These are phyloP conservation scores for Talaromyces thailandensis DNA, from an alignment of 495 filamentous ascomycete species.

Conservation along the genomic window DNA sequence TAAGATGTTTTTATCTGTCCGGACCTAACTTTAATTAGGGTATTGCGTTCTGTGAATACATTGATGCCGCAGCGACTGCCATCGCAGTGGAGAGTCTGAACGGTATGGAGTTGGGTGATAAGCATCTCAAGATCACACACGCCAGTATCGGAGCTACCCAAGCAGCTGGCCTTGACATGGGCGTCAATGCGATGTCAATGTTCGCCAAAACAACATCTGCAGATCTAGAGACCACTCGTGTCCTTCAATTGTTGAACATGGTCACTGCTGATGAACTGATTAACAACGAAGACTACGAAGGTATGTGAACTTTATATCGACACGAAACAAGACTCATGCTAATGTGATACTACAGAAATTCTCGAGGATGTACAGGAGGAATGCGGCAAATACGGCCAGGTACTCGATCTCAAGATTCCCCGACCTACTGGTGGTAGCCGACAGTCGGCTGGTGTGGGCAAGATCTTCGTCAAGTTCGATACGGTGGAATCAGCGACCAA, in stretches of 20 bases:
- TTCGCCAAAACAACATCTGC: conserved; percentile 84
- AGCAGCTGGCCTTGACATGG: conserved; percentile 82
- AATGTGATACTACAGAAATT: conserved; percentile 58
- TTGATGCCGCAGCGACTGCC: conserved; percentile 64
- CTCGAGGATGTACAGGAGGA: conserved; percentile 86
- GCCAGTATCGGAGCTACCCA: conserved; percentile 91
- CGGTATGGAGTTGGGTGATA: conserved; percentile 83
- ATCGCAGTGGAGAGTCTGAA: conserved; percentile 89
- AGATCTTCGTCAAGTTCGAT: conserved; percentile 95
- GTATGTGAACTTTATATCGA: conserved; percentile 42
- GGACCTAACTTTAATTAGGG: conserved; percentile 48
- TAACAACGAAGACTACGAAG: conserved; percentile 89
- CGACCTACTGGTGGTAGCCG: conserved; percentile 72
- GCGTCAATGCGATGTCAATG: conserved; percentile 98
- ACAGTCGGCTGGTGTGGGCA: conserved; percentile 83
- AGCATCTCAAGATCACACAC: conserved; percentile 72
- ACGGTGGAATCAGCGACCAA: conserved; percentile 67
- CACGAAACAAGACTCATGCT: not conserved
- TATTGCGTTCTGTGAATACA: conserved; percentile 94
- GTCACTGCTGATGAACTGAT: conserved; percentile 92
- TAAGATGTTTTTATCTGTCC: conserved; percentile 14
- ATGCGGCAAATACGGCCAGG: conserved; percentile 78
- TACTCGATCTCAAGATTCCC: conserved; percentile 84
- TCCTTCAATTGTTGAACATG: conserved; percentile 94
- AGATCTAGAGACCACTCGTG: conserved; percentile 65